These are phyloP conservation scores for Hypomontagnella submonticulosa DNA, from an alignment of 495 filamentous ascomycete genomes.

Conservation along the genomic window DNA sequence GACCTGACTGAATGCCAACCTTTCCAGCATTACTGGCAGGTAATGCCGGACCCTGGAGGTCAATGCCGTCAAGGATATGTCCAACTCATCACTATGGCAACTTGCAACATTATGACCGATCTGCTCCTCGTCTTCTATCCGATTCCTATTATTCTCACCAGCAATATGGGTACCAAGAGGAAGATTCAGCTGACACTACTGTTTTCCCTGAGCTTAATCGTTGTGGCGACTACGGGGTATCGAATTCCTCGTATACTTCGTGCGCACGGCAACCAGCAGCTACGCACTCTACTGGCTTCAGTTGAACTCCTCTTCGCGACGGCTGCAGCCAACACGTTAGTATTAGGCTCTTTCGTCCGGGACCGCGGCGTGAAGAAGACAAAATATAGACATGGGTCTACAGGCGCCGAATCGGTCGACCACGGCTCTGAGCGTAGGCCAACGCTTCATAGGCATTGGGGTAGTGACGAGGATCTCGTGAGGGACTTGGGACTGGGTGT, in stretches of 20 bases:
- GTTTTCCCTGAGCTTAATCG: constrained; percentile 82
- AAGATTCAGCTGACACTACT: constrained; percentile 74
- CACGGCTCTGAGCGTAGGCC: constrained; percentile 58
- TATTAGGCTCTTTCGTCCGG: constrained; percentile 83
- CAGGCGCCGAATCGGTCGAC: constrained; percentile 57
- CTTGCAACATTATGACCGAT: constrained; percentile 87
- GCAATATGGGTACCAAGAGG: constrained; percentile 73
- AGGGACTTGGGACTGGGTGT: constrained; percentile 75
- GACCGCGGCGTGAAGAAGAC: constrained; percentile 81
- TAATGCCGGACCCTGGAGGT: constrained; percentile 86
- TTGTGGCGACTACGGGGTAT: constrained; percentile 80
- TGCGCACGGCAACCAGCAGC: constrained; percentile 72
- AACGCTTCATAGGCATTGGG: constrained; percentile 72
- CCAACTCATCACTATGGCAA: constrained; percentile 88
- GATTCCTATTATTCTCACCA: constrained; percentile 82
- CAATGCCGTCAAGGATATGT: constrained; percentile 84
- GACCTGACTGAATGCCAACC: constrained; percentile 89
- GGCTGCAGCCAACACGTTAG: constrained; percentile 78
- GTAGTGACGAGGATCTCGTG: constrained; percentile 83
- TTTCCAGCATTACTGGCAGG: constrained; percentile 89
- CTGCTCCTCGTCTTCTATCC: constrained; percentile 87
- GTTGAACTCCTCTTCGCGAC: constrained; percentile 82
- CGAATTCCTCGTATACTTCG: constrained; percentile 77
- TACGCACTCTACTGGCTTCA: constrained; percentile 79
- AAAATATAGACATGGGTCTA: constrained; percentile 72